Base-by-base conservation (phyloP, 164 flowering plant genomes). In the Umbellularia californica region DNA sequence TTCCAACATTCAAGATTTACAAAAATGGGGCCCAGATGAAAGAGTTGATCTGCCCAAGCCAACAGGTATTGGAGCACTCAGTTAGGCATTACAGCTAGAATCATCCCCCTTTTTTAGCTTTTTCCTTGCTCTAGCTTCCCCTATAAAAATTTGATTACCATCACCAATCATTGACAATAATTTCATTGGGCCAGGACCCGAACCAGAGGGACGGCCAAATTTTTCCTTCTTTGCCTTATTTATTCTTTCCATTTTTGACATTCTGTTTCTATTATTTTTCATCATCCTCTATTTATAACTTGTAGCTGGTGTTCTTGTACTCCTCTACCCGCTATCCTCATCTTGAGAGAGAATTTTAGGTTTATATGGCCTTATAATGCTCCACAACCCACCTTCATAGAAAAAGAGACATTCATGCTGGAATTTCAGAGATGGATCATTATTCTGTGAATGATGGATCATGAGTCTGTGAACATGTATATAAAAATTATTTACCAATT, bases 1-100 rank as follows among this genome's bases (percentile, higher is more conserved):
- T 90, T 27, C 97, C 97, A 22, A 88, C 94, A 60, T 83, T 95
- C 88, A 93, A 91, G 84, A 88, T 95, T 50, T 95, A 93, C 88
- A 95, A 85, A 82, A 85, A 83, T 27, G 90, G 97, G n/a, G 81
- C n/a, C 74, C 83, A 89, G 62, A 83, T 90, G 73, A 95, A 95
- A 81, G 97, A 95, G 81, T 87, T 95, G 79, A 75, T 90, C 50
- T 87, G 90, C 80, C 97, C 98, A 0, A 90, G 83, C 75, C 84
- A 76, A 23, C 90, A 91, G 50, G 84, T 85, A 71, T 77, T 95
- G 86, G 98, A 95, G 74, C 81, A 85, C 58, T 88, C 95, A 20
- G 95, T 95, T 78, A 89, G 90, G 85, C 90, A 88, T 80, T 92
- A 89, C 85, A 88, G 91, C 72, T 91, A 85, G 80, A 1, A 62